These are phyloP conservation scores for Aspergillus taichungensis DNA, from an alignment of 495 filamentous ascomycete genomes.

Conservation along the genomic window DNA sequence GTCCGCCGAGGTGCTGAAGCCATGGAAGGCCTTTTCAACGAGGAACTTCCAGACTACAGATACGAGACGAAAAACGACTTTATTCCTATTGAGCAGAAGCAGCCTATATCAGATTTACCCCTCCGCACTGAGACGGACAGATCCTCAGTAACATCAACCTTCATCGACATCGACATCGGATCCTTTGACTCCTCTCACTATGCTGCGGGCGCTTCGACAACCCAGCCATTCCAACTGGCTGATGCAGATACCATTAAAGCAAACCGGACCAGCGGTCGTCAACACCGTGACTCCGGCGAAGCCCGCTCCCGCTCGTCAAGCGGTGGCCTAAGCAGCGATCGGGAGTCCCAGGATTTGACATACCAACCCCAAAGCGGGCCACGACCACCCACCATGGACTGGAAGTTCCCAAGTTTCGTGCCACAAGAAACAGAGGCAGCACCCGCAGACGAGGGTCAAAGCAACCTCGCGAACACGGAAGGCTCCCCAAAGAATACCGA, in stretches of 20 bases:
- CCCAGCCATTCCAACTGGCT: slow-evolving; percentile 40
- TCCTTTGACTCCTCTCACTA: slow-evolving; percentile 41
- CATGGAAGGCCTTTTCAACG: slow-evolving; percentile 41
- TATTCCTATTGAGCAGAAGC: slow-evolving; percentile 27
- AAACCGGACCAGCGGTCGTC: slow-evolving; percentile 34
- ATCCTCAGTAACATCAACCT: slow-evolving; percentile 40
- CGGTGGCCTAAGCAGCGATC: slow-evolving; percentile 17
- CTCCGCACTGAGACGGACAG: slow-evolving; percentile 41
- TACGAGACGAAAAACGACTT: slow-evolving; percentile 43
- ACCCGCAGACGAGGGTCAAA: slow-evolving; percentile 11
- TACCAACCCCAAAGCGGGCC: slow-evolving; percentile 30
- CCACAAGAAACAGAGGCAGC: slow-evolving; percentile 8
- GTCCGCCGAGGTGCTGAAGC: slow-evolving; percentile 40
- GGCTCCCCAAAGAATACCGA: neutral
- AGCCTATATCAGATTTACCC: slow-evolving; percentile 36
- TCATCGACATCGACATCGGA: slow-evolving; percentile 41
- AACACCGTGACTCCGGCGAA: slow-evolving; percentile 29
- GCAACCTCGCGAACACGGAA: neutral
- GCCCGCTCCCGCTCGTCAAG: slow-evolving; percentile 24
- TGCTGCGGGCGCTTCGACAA: slow-evolving; percentile 33
- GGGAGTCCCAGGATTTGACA: slow-evolving; percentile 16
- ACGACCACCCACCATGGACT: slow-evolving; percentile 42
- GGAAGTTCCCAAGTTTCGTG: slow-evolving; percentile 37
- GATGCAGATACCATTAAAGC: slow-evolving; percentile 44
- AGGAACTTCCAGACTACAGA: slow-evolving; percentile 36